phyloP scores from a whole-genome alignment of 495 filamentous ascomycete genomes.

The Chaetomium cochliodes region DNA sequence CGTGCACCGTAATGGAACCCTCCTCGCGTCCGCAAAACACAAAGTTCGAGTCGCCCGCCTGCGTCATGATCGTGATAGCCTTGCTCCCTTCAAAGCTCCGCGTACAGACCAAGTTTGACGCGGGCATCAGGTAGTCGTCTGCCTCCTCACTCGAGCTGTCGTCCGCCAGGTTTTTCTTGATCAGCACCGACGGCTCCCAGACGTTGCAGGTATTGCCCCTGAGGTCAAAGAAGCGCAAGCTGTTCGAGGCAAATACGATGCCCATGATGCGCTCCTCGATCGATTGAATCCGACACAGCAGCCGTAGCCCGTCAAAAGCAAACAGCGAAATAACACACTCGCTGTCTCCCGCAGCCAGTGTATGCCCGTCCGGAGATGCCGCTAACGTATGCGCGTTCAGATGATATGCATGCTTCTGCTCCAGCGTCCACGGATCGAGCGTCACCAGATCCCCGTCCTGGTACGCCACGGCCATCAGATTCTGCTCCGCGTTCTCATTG shows the following conservation, averaged over 20 bases:
- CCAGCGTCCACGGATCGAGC: slow-evolving; percentile 23
- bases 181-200: slow-evolving; percentile 29
- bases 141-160: slow-evolving; percentile 28
- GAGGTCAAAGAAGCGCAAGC: slow-evolving; percentile 27
- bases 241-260: slow-evolving; percentile 29
- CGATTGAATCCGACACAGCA: slow-evolving; percentile 26
- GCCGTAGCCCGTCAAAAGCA: slow-evolving; percentile 25
- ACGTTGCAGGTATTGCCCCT: slow-evolving; percentile 25
- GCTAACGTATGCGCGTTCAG: slow-evolving; percentile 27
- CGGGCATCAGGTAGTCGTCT: slow-evolving; percentile 23
- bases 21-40: slow-evolving; percentile 30
- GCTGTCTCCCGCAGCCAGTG: slow-evolving; percentile 29
- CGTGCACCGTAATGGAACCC: slow-evolving; percentile 29
- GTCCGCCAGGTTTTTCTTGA: slow-evolving; percentile 26
- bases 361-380: slow-evolving; percentile 27
- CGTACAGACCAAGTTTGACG: slow-evolving; percentile 21
- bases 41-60: slow-evolving; percentile 20
- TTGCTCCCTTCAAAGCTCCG: slow-evolving; percentile 24
- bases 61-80: slow-evolving; percentile 23
- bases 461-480: slow-evolving; percentile 28
- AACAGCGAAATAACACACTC: slow-evolving; percentile 28
- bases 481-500: slow-evolving; percentile 26
- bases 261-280: slow-evolving; percentile 26
- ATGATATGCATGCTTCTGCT: slow-evolving; percentile 23
- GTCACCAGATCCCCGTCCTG: slow-evolving; percentile 29